These are phyloP conservation scores for Anacardium occidentale DNA, from an alignment of 345 rosid species.

Conservation along the genomic window DNA sequence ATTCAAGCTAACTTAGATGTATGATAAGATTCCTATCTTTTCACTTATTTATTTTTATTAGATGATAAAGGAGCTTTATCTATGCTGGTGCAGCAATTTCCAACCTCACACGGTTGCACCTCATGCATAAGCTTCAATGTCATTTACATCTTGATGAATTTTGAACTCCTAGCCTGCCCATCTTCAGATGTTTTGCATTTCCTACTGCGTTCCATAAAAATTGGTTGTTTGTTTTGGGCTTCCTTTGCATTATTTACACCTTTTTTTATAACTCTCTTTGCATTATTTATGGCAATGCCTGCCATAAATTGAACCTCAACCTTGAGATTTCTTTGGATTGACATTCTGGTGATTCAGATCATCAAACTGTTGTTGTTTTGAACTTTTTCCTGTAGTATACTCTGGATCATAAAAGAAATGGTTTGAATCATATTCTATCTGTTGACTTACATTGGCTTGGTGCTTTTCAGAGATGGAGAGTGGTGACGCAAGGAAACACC, in stretches of 20 bases:
- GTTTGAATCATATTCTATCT: not conserved
- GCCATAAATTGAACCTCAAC: not conserved
- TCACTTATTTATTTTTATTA: not conserved
- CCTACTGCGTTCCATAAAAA: constrained; percentile 1
- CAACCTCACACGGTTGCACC: constrained; percentile 3
- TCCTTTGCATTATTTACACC: not conserved
- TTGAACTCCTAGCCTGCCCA: not conserved
- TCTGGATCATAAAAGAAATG: too few relatives aligned
- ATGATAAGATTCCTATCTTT: constrained; percentile 12
- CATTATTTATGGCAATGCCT: not conserved
- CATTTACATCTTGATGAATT: constrained; percentile 9
- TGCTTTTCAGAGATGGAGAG: constrained; percentile 53
- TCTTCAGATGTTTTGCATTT: not conserved
- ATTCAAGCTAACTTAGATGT: constrained; percentile 66
- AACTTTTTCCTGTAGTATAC: not conserved
- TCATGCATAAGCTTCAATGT: not conserved
- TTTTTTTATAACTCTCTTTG: not conserved
- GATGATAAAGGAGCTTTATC: constrained; percentile 1
- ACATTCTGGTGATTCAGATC: not conserved
- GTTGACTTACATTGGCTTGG: not conserved
- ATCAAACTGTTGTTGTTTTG: not conserved
- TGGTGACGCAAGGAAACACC: constrained; percentile 47
- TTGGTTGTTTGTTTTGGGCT: not conserved
- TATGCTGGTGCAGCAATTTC: not conserved
- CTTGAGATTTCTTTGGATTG: not conserved